A percentile compares a stretch with the other conserved stretches of the same genome.
These are phyloP conservation scores for Xylaria polymorpha DNA, from an alignment of 2,329 filamentous ascomycete genomes.

Conservation along the genomic window DNA sequence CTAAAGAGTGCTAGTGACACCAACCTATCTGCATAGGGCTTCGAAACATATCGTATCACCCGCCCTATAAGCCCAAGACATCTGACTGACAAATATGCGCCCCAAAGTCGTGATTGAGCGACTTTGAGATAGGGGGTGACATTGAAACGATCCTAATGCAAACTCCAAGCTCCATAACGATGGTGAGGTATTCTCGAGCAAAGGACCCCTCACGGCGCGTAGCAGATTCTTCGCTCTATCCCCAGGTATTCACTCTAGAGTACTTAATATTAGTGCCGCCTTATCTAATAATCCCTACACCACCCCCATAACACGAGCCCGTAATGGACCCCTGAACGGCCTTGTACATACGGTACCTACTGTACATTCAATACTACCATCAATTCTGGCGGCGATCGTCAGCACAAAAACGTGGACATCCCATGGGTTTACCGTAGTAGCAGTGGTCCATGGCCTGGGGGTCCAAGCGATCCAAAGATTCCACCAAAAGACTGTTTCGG, in stretches of 20 bases:
- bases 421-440: neutral
- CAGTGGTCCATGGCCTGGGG: neutral
- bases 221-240: neutral
- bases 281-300: neutral
- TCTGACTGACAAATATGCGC: neutral
- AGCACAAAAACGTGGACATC: neutral
- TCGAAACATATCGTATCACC: neutral
- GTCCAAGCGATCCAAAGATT: neutral
- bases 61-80: neutral
- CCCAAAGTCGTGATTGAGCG: neutral
- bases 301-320: neutral
- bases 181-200: too few species aligned
- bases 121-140: conserved; percentile 3
- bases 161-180: neutral
- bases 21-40: neutral
- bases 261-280: neutral
- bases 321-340: conserved; percentile 1
- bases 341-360: too few species aligned
- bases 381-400: neutral
- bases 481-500: neutral
- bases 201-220: neutral
- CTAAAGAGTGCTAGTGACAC: neutral
- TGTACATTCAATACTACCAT: neutral
- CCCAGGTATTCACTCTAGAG: too few species aligned
- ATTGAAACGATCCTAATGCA: neutral